phyloP scores from a whole-genome alignment of 257 asterid genomes.

The Lithospermum erythrorhizon region DNA sequence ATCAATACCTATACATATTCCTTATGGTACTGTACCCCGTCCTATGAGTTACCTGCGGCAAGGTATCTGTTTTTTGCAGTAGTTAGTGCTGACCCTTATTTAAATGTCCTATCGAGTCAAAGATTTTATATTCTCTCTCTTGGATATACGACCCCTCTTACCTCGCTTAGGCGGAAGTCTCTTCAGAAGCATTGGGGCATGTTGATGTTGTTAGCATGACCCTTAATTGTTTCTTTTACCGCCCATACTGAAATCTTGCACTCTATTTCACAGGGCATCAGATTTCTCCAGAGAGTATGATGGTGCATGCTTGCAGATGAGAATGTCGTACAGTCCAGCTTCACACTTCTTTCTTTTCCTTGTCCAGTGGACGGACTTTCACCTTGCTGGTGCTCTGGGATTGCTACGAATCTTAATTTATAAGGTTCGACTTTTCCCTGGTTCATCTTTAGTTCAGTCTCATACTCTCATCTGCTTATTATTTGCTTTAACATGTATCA shows the following conservation, averaged over 20 bases:
- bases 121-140: too few species aligned
- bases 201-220: too few species aligned
- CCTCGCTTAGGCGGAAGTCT: too few species aligned
- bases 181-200: too few species aligned
- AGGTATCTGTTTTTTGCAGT: too few species aligned
- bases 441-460: background rate
- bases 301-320: constrained; percentile 93
- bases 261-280: constrained; percentile 55
- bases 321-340: constrained; percentile 93
- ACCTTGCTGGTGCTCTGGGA: constrained; percentile 96
- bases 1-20: too few species aligned
- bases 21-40: background rate
- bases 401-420: constrained; percentile 76
- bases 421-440: constrained; percentile 37
- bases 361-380: constrained; percentile 91
- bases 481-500: background rate
- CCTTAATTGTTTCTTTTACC: too few species aligned
- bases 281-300: constrained; percentile 78
- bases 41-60: too few species aligned
- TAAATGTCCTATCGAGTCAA: too few species aligned
- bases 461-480: background rate
- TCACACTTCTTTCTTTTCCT: constrained; percentile 82
- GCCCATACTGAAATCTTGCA: constrained; percentile 1
- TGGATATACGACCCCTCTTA: too few species aligned
- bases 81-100: too few species aligned